A percentile compares a stretch with the other conserved stretches of the same genome.
Evolutionary conservation across 1,284 basidiomycete genomes (phyloP).

Genomic region (Rhodotorula sp.): DNA sequence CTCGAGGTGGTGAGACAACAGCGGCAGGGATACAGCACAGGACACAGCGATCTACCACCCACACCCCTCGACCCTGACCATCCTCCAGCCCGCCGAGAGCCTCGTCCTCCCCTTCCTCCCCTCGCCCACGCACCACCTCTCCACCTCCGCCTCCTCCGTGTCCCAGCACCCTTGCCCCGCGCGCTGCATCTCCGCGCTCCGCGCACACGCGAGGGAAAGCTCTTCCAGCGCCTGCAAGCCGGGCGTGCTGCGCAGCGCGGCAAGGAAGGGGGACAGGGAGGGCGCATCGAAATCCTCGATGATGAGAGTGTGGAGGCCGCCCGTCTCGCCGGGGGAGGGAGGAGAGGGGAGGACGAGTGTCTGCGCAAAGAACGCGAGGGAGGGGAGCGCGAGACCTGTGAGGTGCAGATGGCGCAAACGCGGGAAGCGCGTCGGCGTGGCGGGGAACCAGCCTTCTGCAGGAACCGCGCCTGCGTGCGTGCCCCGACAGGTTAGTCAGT

Average conservation of each 20-base stretch:
- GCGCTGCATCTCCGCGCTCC: neutral
- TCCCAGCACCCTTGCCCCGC: neutral
- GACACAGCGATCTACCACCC: conserved; percentile 4
- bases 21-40: neutral
- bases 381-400: conserved; percentile 17
- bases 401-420: conserved; percentile 18
- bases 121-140: conserved; percentile 20
- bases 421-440: neutral
- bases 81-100: conserved; percentile 18
- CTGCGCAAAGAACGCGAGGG: neutral
- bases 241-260: neutral
- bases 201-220: conserved; percentile 11
- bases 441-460: conserved; percentile 9
- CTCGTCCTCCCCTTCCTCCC: neutral
- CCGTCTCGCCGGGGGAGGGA: accelerated
- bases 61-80: conserved; percentile 15
- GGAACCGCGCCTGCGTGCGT: conserved; percentile 48
- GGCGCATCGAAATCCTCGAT: conserved; percentile 31
- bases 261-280: neutral
- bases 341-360: neutral
- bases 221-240: neutral
- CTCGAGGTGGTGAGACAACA: too few relatives aligned
- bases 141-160: neutral
- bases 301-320: conserved; percentile 14
- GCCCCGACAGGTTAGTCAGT: too few relatives aligned